These are phyloP conservation scores for Colletotrichum magnum DNA, from an alignment of 2,329 filamentous ascomycete species.

Conservation along the genomic window DNA sequence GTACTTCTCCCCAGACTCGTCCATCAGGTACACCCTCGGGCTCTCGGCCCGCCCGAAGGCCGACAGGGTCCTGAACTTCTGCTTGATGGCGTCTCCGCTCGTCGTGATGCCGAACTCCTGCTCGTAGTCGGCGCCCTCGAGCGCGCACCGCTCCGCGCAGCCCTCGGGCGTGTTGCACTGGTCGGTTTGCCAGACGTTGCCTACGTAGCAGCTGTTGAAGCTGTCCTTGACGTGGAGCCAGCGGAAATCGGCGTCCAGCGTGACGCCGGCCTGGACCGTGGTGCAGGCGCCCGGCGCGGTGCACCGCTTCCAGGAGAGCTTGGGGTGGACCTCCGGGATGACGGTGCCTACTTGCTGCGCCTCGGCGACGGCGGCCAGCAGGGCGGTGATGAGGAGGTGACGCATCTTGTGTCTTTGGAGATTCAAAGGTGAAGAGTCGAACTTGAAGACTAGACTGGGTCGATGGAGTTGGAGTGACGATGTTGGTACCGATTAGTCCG, in stretches of 20 bases:
- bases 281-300: slow-evolving; percentile 5
- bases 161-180: slow-evolving; percentile 55
- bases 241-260: slow-evolving; percentile 33
- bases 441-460: neutral
- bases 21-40: slow-evolving; percentile 72
- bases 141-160: slow-evolving; percentile 59
- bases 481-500: no score
- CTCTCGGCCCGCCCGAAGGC: slow-evolving; percentile 56
- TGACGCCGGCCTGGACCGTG: slow-evolving; percentile 17
- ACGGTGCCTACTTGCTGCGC: slow-evolving; percentile 26
- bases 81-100: slow-evolving; percentile 59
- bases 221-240: slow-evolving; percentile 44
- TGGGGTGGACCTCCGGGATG: slow-evolving; percentile 21
- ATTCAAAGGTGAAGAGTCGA: neutral
- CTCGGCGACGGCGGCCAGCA: slow-evolving; percentile 10
- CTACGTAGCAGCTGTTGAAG: slow-evolving; percentile 64
- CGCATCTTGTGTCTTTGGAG: slow-evolving; percentile 1
- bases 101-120: slow-evolving; percentile 62
- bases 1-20: slow-evolving; percentile 65
- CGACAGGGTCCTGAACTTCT: slow-evolving; percentile 66
- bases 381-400: neutral
- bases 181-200: slow-evolving; percentile 54
- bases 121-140: slow-evolving; percentile 62
- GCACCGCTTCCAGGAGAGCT: slow-evolving; percentile 33
- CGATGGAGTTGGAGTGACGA: no score